Percentiles rank a stretch among this genome's conserved stretches.
These are phyloP conservation scores for Jamesozyma lodderae DNA, from an alignment of 805 yeast genomes.

Conservation along the genomic window DNA sequence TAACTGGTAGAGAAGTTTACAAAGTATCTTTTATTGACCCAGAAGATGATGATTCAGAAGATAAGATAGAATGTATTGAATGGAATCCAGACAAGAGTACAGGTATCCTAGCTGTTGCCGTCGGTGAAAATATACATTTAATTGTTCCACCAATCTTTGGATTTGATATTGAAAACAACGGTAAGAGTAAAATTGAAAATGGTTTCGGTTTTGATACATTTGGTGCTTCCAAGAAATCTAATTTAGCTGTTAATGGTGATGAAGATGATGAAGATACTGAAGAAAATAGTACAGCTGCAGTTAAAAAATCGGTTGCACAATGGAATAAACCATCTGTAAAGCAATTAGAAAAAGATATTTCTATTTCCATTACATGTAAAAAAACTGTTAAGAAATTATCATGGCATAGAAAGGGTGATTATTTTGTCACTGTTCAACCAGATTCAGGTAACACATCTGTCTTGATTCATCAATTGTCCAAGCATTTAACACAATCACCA, in stretches of 20 bases:
- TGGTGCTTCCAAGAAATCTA: slow-evolving; percentile 42
- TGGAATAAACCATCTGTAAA: slow-evolving; percentile 74
- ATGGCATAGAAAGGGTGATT: slow-evolving; percentile 98
- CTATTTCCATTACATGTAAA: slow-evolving; percentile 57
- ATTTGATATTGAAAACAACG: slow-evolving; percentile 71
- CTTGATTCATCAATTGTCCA: slow-evolving; percentile 86
- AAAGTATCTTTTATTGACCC: slow-evolving; percentile 42
- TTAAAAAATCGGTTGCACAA: slow-evolving; percentile 51
- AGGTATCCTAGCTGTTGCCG: slow-evolving; percentile 78
- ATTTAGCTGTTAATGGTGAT: slow-evolving; percentile 32
- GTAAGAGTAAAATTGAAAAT: slow-evolving; percentile 68
- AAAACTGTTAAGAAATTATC: slow-evolving; percentile 69
- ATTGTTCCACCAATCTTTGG: slow-evolving; percentile 90
- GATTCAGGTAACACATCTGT: slow-evolving; percentile 83
- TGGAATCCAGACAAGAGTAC: slow-evolving; percentile 79
- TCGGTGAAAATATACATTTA: slow-evolving; percentile 70
- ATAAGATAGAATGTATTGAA: slow-evolving; percentile 67
- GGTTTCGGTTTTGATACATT: slow-evolving; percentile 84
- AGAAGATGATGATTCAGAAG: slow-evolving; percentile 53
- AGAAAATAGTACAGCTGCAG: slow-evolving; percentile 31
- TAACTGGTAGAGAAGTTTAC: slow-evolving; percentile 90
- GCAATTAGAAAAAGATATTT: slow-evolving; percentile 58
- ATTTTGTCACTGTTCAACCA: slow-evolving; percentile 94
- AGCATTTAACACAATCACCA: slow-evolving; percentile 92
- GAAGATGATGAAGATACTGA: slow-evolving; percentile 34